Evolutionary conservation across 1,139 yeast species (phyloP), one percentile per base, ranked within the genome.

Genomic region (Saccharomyces hybrid): DNA sequence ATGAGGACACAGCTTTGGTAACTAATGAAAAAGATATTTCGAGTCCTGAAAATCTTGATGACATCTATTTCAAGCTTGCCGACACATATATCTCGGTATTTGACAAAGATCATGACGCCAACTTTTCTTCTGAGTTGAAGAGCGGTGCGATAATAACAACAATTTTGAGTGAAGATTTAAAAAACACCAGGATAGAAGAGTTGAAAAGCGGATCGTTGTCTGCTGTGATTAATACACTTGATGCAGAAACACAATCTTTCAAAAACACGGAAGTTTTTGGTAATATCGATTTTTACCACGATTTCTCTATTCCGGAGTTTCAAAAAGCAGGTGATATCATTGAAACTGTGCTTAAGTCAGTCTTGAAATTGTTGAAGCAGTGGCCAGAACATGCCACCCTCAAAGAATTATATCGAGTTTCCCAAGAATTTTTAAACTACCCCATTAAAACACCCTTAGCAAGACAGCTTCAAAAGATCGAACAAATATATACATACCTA

Each of bases 301-400:
- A 85, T n/a, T 73, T 80, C 14, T 80, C 82, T 49, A 76, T 82
- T 6, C 67, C 70, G 3, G 96, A 90, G 64, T 79, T 87, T 1
- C 77, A 77, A 56, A 73, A 71, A 47, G 88, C 95, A 1, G 78
- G 84, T 50, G 66, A 65, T 1, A 65, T 85, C 2, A 73, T 88
- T 8, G 71, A 77, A 11, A 74, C 72, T 1, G 69, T 90, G 7
- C 74, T 78, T 58, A 67, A 70, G 3, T 72, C 80, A 3, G 80
- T 81, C 2, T 62, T 69, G 14, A 74, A 73, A n/a, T 70, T 88
- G 28, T 69, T 86, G 14, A 72, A 72, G 25, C 82, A 84, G 65
- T 93, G 97, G 96, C 98, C 99, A 0, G 99, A 95, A 64, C 96
- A 95, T 73, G 95, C 95, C 0, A 89, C 96, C 0, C 72, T 95